phyloP scores from a whole-genome alignment of 75 land plant genomes.

The Selaginella tamariscina region DNA sequence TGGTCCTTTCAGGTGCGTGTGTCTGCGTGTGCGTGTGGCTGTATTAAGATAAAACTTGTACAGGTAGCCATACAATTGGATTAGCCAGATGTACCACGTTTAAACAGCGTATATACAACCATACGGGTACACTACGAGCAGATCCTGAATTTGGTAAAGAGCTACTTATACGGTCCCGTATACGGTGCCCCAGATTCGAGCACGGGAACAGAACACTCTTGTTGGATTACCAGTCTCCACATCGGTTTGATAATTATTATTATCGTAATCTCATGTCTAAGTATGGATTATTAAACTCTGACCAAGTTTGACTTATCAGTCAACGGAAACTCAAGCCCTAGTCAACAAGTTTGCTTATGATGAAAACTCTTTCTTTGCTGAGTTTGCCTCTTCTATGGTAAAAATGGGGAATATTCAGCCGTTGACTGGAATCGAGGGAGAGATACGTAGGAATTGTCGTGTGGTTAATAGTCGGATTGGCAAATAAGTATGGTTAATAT shows the following conservation, averaged over 20 bases:
- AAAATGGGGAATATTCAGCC: slow-evolving; percentile 15
- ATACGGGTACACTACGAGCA: neutral
- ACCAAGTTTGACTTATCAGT: neutral
- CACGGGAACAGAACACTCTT: neutral
- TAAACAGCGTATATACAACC: neutral
- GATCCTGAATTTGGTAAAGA: neutral
- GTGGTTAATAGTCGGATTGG: neutral
- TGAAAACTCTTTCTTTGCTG: neutral
- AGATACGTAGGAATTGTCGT: slow-evolving; percentile 11
- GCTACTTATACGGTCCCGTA: neutral
- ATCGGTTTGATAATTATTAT: neutral
- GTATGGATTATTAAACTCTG: neutral
- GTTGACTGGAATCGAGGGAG: slow-evolving; percentile 11
- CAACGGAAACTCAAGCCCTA: neutral
- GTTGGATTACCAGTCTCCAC: neutral
- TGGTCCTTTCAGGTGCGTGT: neutral
- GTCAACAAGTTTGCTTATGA: neutral
- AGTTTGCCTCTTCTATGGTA: slow-evolving; percentile 17
- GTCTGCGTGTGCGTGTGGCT: neutral
- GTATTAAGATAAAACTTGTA: neutral
- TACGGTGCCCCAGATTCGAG: neutral
- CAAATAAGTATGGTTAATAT: too few relatives aligned
- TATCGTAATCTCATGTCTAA: neutral
- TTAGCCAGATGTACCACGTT: neutral
- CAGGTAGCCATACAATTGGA: neutral